Percentiles rank a stretch among this genome's conserved stretches.
Conservation (phyloP, 2,329 filamentous ascomycete species). For the Botryotinia convoluta region DNA sequence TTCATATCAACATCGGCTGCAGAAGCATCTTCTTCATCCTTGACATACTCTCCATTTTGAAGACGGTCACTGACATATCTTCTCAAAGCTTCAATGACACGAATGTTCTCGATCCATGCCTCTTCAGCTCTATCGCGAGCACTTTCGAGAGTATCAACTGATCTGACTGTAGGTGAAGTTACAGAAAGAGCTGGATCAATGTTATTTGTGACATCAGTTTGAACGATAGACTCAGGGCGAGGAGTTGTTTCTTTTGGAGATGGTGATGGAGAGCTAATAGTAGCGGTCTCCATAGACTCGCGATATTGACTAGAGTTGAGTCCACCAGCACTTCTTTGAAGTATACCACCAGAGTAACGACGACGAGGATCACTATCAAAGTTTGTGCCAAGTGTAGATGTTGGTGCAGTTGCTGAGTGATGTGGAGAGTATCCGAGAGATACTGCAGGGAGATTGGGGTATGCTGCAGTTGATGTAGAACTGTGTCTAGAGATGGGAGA, state of each 20-base stretch:
- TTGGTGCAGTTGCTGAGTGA: slow-evolving; percentile 58
- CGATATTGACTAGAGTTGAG: slow-evolving; percentile 12
- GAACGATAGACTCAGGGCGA: slow-evolving; percentile 43
- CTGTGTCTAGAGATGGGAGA: slow-evolving; percentile 63
- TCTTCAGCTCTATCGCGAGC: slow-evolving; percentile 60
- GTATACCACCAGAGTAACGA: slow-evolving; percentile 64
- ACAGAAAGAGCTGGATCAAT: slow-evolving; percentile 39
- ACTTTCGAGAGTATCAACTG: slow-evolving; percentile 48
- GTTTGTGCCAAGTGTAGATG: slow-evolving; percentile 67
- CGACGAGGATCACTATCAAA: slow-evolving; percentile 63
- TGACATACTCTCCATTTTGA: slow-evolving; percentile 53
- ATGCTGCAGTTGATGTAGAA: slow-evolving; percentile 60
- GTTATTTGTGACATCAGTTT: slow-evolving; percentile 37
- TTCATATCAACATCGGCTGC: slow-evolving; percentile 26
- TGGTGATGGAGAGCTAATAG: slow-evolving; percentile 31
- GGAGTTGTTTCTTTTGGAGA: slow-evolving; percentile 34
- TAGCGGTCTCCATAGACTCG: slow-evolving; percentile 33
- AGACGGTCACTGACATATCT: slow-evolving; percentile 57
- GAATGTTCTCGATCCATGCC: slow-evolving; percentile 64
- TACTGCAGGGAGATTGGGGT: slow-evolving; percentile 71
- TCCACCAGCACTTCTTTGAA: slow-evolving; percentile 54
- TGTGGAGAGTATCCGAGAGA: slow-evolving; percentile 65
- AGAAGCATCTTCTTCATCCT: slow-evolving; percentile 32
- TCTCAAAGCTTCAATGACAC: slow-evolving; percentile 60
- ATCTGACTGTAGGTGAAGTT: slow-evolving; percentile 55